These are phyloP conservation scores for Oenanthe sinensis DNA, from an alignment of 129 eudicot genomes.

Conservation along the genomic window DNA sequence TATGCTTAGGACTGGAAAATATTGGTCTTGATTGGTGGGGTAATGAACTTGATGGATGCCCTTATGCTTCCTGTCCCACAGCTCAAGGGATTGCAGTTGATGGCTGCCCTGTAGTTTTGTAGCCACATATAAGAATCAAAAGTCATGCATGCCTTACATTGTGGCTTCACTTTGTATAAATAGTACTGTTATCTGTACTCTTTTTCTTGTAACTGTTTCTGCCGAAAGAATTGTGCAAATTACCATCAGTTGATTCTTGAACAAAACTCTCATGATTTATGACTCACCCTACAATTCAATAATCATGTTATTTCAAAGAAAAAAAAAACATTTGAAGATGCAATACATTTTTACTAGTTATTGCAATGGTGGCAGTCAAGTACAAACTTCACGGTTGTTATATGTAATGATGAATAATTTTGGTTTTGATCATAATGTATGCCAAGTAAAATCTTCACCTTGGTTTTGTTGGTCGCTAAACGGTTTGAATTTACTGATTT, in stretches of 20 bases:
- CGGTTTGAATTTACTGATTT: too few relatives aligned
- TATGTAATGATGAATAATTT: too few relatives aligned
- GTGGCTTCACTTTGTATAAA: neutral
- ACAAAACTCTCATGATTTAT: neutral
- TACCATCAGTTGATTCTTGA: neutral
- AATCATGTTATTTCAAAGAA: too few relatives aligned
- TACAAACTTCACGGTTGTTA: too few relatives aligned
- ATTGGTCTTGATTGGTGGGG: conserved; percentile 76
- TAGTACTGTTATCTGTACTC: too few relatives aligned
- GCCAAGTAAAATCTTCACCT: too few relatives aligned
- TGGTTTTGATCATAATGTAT: too few relatives aligned
- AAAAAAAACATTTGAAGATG: too few relatives aligned
- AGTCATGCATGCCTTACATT: neutral
- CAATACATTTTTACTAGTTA: too few relatives aligned
- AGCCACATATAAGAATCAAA: neutral
- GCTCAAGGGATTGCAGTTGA: conserved; percentile 46
- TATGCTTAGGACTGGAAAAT: conserved; percentile 59
- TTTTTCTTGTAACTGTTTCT: neutral
- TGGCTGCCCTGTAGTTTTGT: conserved; percentile 70
- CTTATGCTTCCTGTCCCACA: conserved; percentile 81
- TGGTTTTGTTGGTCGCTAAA: too few relatives aligned
- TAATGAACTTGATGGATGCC: conserved; percentile 73
- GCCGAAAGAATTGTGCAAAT: neutral
- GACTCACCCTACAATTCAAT: neutral
- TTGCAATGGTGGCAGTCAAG: too few relatives aligned